A percentile compares a stretch with the other conserved stretches of the same genome.
phyloP scores from a whole-genome alignment of 371 early-diverging fungal species.

The Rhizopus stolonifer region DNA sequence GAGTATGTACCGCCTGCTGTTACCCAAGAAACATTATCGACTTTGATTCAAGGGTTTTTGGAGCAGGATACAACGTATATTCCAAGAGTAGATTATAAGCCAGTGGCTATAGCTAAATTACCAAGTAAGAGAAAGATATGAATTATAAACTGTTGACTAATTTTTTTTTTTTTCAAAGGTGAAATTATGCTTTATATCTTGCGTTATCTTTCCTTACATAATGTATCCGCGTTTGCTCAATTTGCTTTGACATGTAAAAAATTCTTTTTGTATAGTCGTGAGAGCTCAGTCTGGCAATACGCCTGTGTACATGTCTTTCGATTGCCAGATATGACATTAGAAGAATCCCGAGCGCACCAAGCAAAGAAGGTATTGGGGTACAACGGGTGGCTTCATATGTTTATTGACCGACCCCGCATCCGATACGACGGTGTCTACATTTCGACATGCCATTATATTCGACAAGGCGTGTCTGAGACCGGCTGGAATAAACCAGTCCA shows the following conservation, averaged over 20 bases:
- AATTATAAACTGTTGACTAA: too few species aligned
- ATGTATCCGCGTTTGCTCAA: conserved; percentile 43
- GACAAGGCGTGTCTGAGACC: conserved; percentile 52
- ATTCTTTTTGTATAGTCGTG: conserved; percentile 49
- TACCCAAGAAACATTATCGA: conserved; percentile 27
- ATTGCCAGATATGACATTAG: conserved; percentile 31
- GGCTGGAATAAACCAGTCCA: conserved; percentile 62
- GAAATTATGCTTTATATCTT: conserved; percentile 45
- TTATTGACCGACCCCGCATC: conserved; percentile 63
- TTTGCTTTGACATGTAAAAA: conserved; percentile 58
- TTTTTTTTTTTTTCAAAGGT: too few species aligned
- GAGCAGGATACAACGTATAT: conserved; percentile 24
- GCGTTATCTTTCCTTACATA: conserved; percentile 36
- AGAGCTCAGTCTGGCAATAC: conserved; percentile 58
- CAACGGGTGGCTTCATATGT: conserved; percentile 53
- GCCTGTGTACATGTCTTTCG: conserved; percentile 49
- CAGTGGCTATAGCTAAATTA: conserved; percentile 37
- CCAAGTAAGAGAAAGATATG: conserved; percentile 36
- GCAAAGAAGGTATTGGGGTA: conserved; percentile 25
- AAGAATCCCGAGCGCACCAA: conserved; percentile 22
- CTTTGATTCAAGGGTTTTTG: conserved; percentile 29
- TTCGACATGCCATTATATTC: conserved; percentile 63
- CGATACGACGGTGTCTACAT: conserved; percentile 72
- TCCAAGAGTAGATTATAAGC: conserved; percentile 40
- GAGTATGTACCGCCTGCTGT: conserved; percentile 37